These are phyloP conservation scores for Serendipita indica DNA, from an alignment of 768 basidiomycete genomes.

Conservation along the genomic window DNA sequence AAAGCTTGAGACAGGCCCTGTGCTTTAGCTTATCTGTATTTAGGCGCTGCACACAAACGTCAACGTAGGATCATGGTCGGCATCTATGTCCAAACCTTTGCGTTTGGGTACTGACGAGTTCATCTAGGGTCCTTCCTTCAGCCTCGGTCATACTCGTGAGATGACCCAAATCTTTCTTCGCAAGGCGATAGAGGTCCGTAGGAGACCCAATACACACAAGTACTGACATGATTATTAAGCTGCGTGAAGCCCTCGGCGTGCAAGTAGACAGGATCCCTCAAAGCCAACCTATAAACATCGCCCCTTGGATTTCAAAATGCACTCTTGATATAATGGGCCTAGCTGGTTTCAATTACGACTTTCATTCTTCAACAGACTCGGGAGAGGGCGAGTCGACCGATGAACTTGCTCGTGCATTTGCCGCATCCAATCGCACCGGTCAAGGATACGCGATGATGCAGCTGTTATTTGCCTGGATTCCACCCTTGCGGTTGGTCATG, in stretches of 20 bases:
- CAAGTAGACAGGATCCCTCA: not conserved
- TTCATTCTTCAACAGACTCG: not conserved
- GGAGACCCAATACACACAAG: not conserved
- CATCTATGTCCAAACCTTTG: not conserved
- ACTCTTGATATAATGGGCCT: slow-evolving; percentile 19
- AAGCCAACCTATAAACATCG: not conserved
- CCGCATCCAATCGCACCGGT: not conserved
- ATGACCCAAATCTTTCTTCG: not conserved
- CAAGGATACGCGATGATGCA: slow-evolving; percentile 4
- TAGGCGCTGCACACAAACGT: slow-evolving; percentile 3
- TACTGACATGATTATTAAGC: not conserved
- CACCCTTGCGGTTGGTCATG: not conserved
- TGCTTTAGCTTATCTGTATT: not conserved
- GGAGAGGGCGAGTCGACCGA: not conserved
- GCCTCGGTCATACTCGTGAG: not conserved
- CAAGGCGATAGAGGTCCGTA: not conserved
- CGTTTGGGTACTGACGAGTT: not conserved
- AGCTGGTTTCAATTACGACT: slow-evolving; percentile 13
- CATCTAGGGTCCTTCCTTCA: not conserved
- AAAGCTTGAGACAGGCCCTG: not conserved
- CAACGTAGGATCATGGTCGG: slow-evolving; percentile 6
- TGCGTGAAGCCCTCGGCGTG: not conserved
- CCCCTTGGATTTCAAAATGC: slow-evolving; percentile 6
- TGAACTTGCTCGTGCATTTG: not conserved
- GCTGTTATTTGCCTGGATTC: not conserved